Conservation (phyloP, 1,284 basidiomycete genomes). For the Trichosporon ovoides region DNA sequence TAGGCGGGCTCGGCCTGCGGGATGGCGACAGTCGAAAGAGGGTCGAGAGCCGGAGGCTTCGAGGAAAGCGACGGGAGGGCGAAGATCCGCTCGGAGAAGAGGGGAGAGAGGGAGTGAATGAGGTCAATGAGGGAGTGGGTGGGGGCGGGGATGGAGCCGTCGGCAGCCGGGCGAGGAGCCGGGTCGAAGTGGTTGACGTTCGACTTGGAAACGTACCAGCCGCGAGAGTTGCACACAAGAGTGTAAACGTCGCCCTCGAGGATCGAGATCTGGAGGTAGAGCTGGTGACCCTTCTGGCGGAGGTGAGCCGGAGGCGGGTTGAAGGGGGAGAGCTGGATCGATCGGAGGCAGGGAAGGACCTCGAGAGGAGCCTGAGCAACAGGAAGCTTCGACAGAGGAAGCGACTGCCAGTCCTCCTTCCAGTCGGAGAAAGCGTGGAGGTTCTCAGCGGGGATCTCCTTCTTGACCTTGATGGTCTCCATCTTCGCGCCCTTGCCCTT, state of each 20-base stretch:
- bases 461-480: slow-evolving; percentile 38
- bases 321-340: slow-evolving; percentile 56
- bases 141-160: slow-evolving; percentile 30
- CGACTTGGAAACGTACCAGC: slow-evolving; percentile 55
- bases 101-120: slow-evolving; percentile 51
- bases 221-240: slow-evolving; percentile 53
- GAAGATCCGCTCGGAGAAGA: slow-evolving; percentile 46
- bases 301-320: slow-evolving; percentile 56
- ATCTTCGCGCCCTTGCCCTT: slow-evolving; percentile 39
- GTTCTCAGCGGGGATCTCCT: slow-evolving; percentile 34
- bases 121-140: slow-evolving; percentile 55
- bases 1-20: slow-evolving; percentile 54
- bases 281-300: slow-evolving; percentile 54
- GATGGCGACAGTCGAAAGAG: slow-evolving; percentile 51
- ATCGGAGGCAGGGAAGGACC: slow-evolving; percentile 46
- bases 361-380: slow-evolving; percentile 43
- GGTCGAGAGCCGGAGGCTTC: slow-evolving; percentile 38
- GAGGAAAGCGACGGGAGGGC: slow-evolving; percentile 38
- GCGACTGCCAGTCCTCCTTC: slow-evolving; percentile 30
- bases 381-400: slow-evolving; percentile 38
- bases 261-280: slow-evolving; percentile 54
- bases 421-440: slow-evolving; percentile 49
- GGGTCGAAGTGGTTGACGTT: slow-evolving; percentile 51
- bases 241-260: slow-evolving; percentile 56
- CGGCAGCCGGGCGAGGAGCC: slow-evolving; percentile 37